Conservation (phyloP, 2,329 filamentous ascomycete genomes). For the Didymella exigua region DNA sequence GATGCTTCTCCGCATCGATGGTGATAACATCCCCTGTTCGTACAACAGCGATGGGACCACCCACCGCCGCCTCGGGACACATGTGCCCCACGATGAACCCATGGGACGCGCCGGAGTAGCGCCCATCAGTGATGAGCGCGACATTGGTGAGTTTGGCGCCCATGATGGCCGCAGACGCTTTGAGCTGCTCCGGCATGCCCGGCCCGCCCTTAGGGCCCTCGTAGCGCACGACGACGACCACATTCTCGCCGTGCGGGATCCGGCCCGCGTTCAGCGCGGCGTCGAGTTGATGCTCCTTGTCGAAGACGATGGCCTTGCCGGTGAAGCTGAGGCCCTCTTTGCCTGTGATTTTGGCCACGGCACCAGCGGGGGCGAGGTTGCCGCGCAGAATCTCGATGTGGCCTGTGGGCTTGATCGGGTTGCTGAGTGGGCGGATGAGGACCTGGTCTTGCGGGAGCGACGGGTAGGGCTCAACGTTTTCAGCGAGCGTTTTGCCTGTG, state of each 20-base stretch:
- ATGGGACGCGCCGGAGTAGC: conserved; percentile 86
- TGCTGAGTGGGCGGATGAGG: conserved; percentile 79
- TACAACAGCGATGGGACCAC: conserved; percentile 86
- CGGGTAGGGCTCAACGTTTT: conserved; percentile 80
- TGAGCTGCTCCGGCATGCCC: conserved; percentile 95
- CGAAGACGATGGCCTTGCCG: conserved; percentile 80
- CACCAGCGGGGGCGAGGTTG: conserved; percentile 85
- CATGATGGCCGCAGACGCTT: conserved; percentile 88
- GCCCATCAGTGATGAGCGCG: conserved; percentile 88
- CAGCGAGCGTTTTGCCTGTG: conserved; percentile 80
- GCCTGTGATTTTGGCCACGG: conserved; percentile 94
- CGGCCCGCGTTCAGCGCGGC: conserved; percentile 72
- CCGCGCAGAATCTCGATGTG: conserved; percentile 88
- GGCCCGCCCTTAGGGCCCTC: conserved; percentile 93
- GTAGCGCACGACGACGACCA: conserved; percentile 89
- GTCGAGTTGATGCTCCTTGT: conserved; percentile 83
- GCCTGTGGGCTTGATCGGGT: conserved; percentile 84
- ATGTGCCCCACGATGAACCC: conserved; percentile 95
- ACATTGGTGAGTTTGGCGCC: conserved; percentile 86
- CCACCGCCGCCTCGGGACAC: conserved; percentile 85
- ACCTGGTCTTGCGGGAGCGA: conserved; percentile 77
- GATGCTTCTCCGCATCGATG: conserved; percentile 82
- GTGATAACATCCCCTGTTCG: conserved; percentile 80
- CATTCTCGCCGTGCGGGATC: conserved; percentile 75
- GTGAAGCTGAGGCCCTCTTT: conserved; percentile 87